A percentile compares a stretch with the other conserved stretches of the same genome.
These are phyloP conservation scores for Hippophae tibetana DNA, from an alignment of 306 rosid species.

Conservation along the genomic window DNA sequence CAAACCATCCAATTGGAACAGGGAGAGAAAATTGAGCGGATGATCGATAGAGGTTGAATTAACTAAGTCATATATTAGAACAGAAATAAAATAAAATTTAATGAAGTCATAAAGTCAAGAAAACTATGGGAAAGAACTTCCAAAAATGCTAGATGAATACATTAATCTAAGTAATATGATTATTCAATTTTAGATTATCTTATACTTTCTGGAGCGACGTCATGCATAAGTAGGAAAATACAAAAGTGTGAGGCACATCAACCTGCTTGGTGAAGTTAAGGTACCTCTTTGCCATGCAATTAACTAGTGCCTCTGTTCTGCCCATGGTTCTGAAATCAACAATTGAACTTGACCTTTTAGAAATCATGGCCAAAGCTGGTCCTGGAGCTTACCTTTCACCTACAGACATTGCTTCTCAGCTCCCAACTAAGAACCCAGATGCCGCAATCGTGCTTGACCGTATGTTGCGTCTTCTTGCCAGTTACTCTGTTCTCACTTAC, in stretches of 20 bases:
- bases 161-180: too few species aligned
- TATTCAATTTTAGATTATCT: too few species aligned
- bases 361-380: slow-evolving; percentile 65
- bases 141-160: too few species aligned
- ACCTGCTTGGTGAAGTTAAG: slow-evolving; percentile 29
- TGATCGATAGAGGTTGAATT: too few species aligned
- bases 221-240: not conserved
- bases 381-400: slow-evolving; percentile 48
- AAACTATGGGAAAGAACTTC: too few species aligned
- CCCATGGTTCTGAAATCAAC: slow-evolving; percentile 82
- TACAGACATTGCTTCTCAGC: slow-evolving; percentile 44
- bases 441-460: slow-evolving; percentile 68
- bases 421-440: slow-evolving; percentile 55
- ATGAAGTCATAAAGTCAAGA: too few species aligned
- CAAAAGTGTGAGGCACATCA: not conserved
- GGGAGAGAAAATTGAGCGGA: too few species aligned
- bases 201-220: too few species aligned
- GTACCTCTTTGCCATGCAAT: slow-evolving; percentile 85
- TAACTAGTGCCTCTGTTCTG: slow-evolving; percentile 70
- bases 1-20: too few species aligned
- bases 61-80: too few species aligned
- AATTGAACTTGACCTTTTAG: slow-evolving; percentile 66
- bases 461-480: slow-evolving; percentile 62
- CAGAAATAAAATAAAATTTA: too few species aligned
- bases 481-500: slow-evolving; percentile 53